These are phyloP conservation scores for Borovskyia barvae DNA, from an alignment of 208 protist genomes.

Conservation along the genomic window DNA sequence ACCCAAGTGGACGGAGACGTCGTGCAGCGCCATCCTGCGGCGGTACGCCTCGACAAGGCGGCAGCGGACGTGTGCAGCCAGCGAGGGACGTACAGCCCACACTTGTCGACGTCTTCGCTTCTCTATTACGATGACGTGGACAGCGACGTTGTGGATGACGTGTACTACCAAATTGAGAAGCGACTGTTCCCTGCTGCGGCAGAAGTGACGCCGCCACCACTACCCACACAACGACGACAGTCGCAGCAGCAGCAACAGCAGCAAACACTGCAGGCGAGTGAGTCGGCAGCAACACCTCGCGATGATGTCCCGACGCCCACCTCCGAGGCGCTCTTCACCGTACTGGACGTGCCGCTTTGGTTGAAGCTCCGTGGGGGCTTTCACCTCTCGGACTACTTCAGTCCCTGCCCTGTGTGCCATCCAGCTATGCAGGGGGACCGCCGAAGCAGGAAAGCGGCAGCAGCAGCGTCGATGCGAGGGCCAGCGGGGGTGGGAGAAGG, in stretches of 20 bases:
- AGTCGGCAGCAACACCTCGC: too few relatives aligned
- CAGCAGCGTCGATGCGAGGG: too few relatives aligned
- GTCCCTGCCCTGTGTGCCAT: constrained; percentile 26
- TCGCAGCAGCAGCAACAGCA: not conserved
- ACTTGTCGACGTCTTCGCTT: constrained; percentile 38
- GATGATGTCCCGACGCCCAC: not conserved
- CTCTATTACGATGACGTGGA: constrained; percentile 49
- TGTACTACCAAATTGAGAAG: constrained; percentile 30
- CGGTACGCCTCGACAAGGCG: not conserved
- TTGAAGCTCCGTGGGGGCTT: constrained; percentile 24
- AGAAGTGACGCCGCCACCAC: not conserved
- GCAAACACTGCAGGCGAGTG: too few relatives aligned
- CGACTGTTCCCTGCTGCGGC: constrained; percentile 9
- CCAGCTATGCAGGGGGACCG: constrained; percentile 13
- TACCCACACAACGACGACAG: not conserved
- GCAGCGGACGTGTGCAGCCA: not conserved
- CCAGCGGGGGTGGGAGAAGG: too few relatives aligned
- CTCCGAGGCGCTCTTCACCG: constrained; percentile 17
- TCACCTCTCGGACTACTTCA: constrained; percentile 33
- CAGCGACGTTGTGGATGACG: constrained; percentile 28
- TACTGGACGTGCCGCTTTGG: constrained; percentile 17
- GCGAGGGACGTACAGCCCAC: constrained; percentile 14
- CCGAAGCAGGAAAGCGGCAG: not conserved
- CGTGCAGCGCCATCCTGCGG: too few relatives aligned
- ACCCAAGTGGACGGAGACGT: too few relatives aligned